Conservation (phyloP, 1,284 basidiomycete genomes). For the Spongiforma sp. region DNA sequence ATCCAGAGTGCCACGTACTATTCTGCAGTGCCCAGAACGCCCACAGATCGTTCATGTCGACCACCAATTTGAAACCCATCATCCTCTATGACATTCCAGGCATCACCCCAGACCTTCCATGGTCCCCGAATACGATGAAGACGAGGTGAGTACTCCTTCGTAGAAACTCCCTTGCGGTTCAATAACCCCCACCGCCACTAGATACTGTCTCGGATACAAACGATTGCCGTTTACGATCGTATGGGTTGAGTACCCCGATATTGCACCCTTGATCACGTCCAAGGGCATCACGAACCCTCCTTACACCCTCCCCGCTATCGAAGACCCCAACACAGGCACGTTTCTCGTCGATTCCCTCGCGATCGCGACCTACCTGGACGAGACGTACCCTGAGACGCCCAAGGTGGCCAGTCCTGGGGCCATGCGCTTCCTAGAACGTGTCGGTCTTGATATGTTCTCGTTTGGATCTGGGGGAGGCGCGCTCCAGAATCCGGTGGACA, state of each 20-base stretch:
- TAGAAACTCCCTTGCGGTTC: too few relatives aligned
- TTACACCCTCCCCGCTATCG: conserved; percentile 44
- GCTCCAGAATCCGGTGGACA: not conserved
- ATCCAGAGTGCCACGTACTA: too few relatives aligned
- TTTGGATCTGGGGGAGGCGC: conserved; percentile 2
- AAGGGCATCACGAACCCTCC: conserved; percentile 35
- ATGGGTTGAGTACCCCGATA: conserved; percentile 48
- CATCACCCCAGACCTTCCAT: conserved; percentile 14
- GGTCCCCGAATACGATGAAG: conserved; percentile 38
- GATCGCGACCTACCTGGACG: conserved; percentile 50
- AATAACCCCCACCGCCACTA: too few relatives aligned
- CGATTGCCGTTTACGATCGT: conserved; percentile 44
- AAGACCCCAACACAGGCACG: conserved; percentile 35
- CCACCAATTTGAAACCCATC: conserved; percentile 22
- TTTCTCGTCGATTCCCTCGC: conserved; percentile 41
- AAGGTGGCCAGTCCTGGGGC: conserved; percentile 9
- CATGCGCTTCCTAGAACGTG: not conserved
- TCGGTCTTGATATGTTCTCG: conserved; percentile 7
- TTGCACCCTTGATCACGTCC: conserved; percentile 37
- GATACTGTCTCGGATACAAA: conserved; percentile 49
- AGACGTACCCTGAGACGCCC: conserved; percentile 45
- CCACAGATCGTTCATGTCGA: too few relatives aligned
- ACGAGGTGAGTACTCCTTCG: conserved; percentile 29
- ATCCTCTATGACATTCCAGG: conserved; percentile 33
- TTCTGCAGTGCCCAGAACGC: too few relatives aligned